phyloP scores from a whole-genome alignment of 2,329 filamentous ascomycete species.

The Exophiala lecanii-corni region DNA sequence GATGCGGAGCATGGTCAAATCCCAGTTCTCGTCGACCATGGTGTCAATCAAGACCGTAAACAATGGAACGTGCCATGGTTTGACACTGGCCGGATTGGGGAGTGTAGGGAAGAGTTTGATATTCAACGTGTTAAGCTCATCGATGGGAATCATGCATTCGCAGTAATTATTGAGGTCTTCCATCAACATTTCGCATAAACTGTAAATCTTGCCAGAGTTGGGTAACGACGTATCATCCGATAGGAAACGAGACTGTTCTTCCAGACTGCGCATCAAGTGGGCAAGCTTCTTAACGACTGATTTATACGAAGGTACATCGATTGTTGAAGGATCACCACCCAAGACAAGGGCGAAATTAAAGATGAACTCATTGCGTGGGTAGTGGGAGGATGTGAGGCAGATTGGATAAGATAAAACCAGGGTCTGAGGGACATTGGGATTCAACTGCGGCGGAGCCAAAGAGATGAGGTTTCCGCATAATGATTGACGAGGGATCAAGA shows the following conservation, averaged over 20 bases:
- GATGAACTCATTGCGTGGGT: conserved; percentile 92
- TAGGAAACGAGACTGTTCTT: conserved; percentile 84
- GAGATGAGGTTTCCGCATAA: conserved; percentile 84
- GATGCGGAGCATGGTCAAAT: conserved; percentile 55
- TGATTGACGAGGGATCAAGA: conserved; percentile 89
- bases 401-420: conserved; percentile 85
- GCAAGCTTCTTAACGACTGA: conserved; percentile 82
- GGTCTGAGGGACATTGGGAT: conserved; percentile 51
- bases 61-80: conserved; percentile 87
- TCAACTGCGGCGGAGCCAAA: conserved; percentile 39
- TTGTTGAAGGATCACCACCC: conserved; percentile 48
- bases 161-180: conserved; percentile 96
- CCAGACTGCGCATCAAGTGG: conserved; percentile 78
- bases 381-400: conserved; percentile 75
- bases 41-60: conserved; percentile 54
- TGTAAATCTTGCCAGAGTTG: conserved; percentile 53
- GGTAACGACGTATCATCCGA: conserved; percentile 42
- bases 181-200: conserved; percentile 76
- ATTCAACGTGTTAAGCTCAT: conserved; percentile 90
- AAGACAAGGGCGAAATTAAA: conserved; percentile 95
- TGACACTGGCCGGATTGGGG: conserved; percentile 68
- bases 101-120: conserved; percentile 91
- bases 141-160: conserved; percentile 98
- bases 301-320: conserved; percentile 72
- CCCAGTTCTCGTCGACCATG: conserved; percentile 53